Evolutionary conservation across 2,329 filamentous ascomycete species (phyloP).

Genomic region (Neonectria ditissima): DNA sequence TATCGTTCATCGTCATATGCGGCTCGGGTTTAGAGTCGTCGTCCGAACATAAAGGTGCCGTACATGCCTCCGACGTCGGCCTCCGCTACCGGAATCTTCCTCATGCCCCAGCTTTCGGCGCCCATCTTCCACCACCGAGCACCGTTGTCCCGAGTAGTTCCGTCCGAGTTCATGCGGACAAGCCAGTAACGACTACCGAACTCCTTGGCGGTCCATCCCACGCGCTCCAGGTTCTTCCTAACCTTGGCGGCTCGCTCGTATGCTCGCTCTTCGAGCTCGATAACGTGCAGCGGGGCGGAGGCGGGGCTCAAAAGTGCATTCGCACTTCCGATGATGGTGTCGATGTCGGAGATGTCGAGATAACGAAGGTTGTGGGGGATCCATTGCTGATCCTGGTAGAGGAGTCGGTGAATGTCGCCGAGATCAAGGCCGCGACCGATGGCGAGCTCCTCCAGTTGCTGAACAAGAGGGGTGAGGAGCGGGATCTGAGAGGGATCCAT

Average conservation of each 20-base stretch:
- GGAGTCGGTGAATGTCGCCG: constrained; percentile 73
- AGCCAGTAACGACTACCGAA: constrained; percentile 75
- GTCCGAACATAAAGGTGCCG: constrained; percentile 76
- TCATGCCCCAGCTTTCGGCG: constrained; percentile 85
- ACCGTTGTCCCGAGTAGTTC: constrained; percentile 51
- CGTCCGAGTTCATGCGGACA: constrained; percentile 64
- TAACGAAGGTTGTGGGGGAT: constrained; percentile 74
- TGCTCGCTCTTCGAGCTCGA: constrained; percentile 79
- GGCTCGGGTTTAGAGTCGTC: constrained; percentile 59
- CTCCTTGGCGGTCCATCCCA: constrained; percentile 79
- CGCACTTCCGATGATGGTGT: constrained; percentile 68
- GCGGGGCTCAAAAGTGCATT: constrained; percentile 69
- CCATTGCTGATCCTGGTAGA: constrained; percentile 62
- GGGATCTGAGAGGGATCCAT: constrained; percentile 75
- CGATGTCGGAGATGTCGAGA: constrained; percentile 77
- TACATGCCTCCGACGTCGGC: constrained; percentile 96
- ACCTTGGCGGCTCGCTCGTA: constrained; percentile 74
- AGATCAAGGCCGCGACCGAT: constrained; percentile 76
- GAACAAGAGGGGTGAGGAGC: constrained; percentile 72
- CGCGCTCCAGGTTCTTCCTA: constrained; percentile 67
- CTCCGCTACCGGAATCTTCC: constrained; percentile 89
- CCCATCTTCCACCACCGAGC: constrained; percentile 87
- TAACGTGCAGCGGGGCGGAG: constrained; percentile 78
- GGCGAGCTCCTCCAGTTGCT: constrained; percentile 80
- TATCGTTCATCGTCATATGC: constrained; percentile 51